Evolutionary conservation across 2,329 filamentous ascomycete genomes (phyloP), one percentile per base, ranked within the genome.

Genomic region (Sporothrix pallida): DNA sequence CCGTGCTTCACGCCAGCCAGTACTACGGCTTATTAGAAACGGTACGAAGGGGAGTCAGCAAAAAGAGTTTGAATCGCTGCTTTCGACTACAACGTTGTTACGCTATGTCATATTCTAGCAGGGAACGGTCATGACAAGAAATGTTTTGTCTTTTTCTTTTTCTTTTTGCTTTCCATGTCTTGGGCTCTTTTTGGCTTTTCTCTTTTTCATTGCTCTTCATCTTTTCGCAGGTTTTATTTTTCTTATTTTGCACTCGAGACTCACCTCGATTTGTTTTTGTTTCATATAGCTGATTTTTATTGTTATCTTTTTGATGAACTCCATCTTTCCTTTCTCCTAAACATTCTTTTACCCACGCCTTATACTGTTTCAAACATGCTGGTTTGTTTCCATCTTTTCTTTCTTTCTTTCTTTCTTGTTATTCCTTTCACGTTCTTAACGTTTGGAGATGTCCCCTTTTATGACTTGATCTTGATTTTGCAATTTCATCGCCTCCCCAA

Each of bases 31-130:
- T 7, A 20, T 67, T 67, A 15, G 12, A n/a, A 48, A 48, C 13
- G 62, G 17, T 20, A 10, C 15, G 42, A 46, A 8, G 12, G 48
- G 10, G n/a, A 26, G 37, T 31, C 13, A 37, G 31, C 31, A 52
- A 63, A 60, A 70, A 62, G 65, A 63, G 62, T 17, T 48, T 13
- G 44, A 67, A 26, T 10, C 20, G 60, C 60, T 58, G 31, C n/a
- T 63, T 63, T 20, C 60, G 8, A 20, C 60, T 63, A 12, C 60
- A 17, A 63, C 23, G 37, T 46, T 67, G 62, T 13, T 48, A 10
- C 12, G n/a, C 5, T 26, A 8, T 10, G n/a, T 37, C 23, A 67
- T 12, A 65, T 42, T 8, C 42, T 70, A 17, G 46, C 7, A 17
- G 46, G 65, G n/a, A 31, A 37, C 15, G 26, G 23, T n/a, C 13